Evolutionary conservation across 345 rosid genomes (phyloP).

Genomic region (Balakata baccata): DNA sequence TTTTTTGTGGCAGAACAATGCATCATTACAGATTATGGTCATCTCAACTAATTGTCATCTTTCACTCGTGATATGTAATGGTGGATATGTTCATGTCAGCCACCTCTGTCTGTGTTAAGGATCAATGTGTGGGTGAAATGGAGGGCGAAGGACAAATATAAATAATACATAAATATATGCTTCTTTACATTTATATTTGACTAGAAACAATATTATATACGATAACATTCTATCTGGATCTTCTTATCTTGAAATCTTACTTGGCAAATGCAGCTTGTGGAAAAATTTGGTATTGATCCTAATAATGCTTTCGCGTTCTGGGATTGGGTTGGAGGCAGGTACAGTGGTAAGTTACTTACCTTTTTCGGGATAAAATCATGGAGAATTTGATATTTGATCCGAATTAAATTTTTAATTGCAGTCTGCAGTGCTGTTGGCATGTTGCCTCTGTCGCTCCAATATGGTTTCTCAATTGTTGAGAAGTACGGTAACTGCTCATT

Average conservation of each 20-base stretch:
- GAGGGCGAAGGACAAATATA: too few relatives aligned
- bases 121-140: too few relatives aligned
- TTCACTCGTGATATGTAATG: too few relatives aligned
- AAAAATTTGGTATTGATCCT: slow-evolving; percentile 95
- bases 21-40: too few relatives aligned
- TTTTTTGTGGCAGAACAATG: too few relatives aligned
- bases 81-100: too few relatives aligned
- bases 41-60: too few relatives aligned
- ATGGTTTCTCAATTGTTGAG: slow-evolving; percentile 83
- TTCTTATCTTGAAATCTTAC: neutral
- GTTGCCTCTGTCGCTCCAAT: slow-evolving; percentile 87
- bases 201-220: neutral
- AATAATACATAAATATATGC: too few relatives aligned
- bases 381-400: slow-evolving; percentile 17
- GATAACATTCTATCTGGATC: neutral
- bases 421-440: slow-evolving; percentile 99
- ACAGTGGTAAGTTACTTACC: slow-evolving; percentile 62
- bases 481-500: slow-evolving; percentile 59
- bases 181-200: neutral
- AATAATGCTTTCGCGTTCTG: slow-evolving; percentile 96
- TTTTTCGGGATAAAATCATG: slow-evolving; percentile 12
- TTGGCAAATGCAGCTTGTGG: slow-evolving; percentile 64
- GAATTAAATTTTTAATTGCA: slow-evolving; percentile 37
- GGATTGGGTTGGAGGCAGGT: slow-evolving; percentile 99
- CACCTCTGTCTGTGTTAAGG: too few relatives aligned